phyloP scores from a whole-genome alignment of 1,284 basidiomycete genomes.

The Athelia sp. region DNA sequence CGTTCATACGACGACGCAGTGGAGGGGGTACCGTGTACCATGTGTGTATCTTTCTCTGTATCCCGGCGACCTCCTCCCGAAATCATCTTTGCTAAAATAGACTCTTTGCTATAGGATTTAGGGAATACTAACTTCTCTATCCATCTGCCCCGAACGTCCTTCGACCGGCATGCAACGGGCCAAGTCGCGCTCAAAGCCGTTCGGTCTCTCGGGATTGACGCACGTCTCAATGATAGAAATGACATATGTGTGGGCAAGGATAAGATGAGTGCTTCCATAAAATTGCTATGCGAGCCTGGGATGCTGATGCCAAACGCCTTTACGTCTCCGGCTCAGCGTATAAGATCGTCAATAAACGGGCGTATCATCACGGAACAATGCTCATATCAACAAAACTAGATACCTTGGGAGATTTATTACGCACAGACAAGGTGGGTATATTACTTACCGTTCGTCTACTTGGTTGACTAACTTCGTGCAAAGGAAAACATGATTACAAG shows the following conservation, averaged over 20 bases:
- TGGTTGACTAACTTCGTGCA: neutral
- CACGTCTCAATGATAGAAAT: slow-evolving; percentile 84
- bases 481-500: slow-evolving; percentile 79
- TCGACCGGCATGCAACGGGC: slow-evolving; percentile 80
- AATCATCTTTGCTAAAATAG: neutral
- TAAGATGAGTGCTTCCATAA: slow-evolving; percentile 91
- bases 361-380: slow-evolving; percentile 99
- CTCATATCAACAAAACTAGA: slow-evolving; percentile 79
- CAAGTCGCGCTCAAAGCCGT: slow-evolving; percentile 79
- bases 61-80: neutral
- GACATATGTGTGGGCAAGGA: slow-evolving; percentile 81
- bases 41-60: slow-evolving; percentile 49
- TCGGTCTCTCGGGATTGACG: slow-evolving; percentile 66
- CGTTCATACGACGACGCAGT: slow-evolving; percentile 83
- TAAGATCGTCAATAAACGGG: slow-evolving; percentile 87
- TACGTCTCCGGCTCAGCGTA: slow-evolving; percentile 98
- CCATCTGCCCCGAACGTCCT: slow-evolving; percentile 77
- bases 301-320: slow-evolving; percentile 8
- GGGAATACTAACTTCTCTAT: slow-evolving; percentile 99
- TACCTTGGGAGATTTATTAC: slow-evolving; percentile 69
- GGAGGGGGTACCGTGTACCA: slow-evolving; percentile 99
- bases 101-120: slow-evolving; percentile 64
- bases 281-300: slow-evolving; percentile 4
- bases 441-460: too few species aligned
- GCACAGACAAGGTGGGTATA: slow-evolving; percentile 62